These are phyloP conservation scores for Pyrenophora seminiperda DNA, from an alignment of 2,329 filamentous ascomycete genomes.

Conservation along the genomic window DNA sequence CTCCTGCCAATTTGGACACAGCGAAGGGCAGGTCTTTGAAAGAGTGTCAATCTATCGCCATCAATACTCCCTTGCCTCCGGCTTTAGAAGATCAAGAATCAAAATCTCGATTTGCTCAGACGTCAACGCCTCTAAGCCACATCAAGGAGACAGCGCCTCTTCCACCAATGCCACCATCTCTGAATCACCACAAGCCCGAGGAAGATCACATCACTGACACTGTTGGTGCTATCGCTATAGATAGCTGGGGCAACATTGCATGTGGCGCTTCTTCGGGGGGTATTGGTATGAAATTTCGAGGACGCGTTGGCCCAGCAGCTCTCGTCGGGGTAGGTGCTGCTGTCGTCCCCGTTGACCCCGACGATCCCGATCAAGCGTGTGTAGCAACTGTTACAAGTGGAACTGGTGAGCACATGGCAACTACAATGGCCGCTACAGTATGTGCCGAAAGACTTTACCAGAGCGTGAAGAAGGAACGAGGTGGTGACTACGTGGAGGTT, in stretches of 20 bases:
- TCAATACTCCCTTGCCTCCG: slow-evolving; percentile 11
- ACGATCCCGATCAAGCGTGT: slow-evolving; percentile 69
- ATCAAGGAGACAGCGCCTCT: slow-evolving; percentile 20
- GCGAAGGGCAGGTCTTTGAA: slow-evolving; percentile 25
- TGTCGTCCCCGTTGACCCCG: slow-evolving; percentile 76
- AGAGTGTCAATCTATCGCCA: slow-evolving; percentile 12
- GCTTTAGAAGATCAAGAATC: background rate
- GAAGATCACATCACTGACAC: slow-evolving; percentile 83
- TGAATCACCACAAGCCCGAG: slow-evolving; percentile 8
- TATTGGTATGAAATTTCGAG: slow-evolving; percentile 97
- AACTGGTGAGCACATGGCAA: slow-evolving; percentile 97
- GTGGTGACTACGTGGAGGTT: slow-evolving; percentile 67
- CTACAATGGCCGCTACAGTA: slow-evolving; percentile 84
- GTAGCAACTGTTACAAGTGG: slow-evolving; percentile 90
- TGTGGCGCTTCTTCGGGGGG: slow-evolving; percentile 95
- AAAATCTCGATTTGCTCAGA: slow-evolving; percentile 2
- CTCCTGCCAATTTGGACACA: slow-evolving; percentile 29
- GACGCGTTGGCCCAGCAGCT: slow-evolving; percentile 88
- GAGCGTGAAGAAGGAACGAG: slow-evolving; percentile 63
- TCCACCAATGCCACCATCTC: slow-evolving; percentile 5
- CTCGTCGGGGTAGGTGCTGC: slow-evolving; percentile 90
- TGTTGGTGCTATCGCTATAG: slow-evolving; percentile 92
- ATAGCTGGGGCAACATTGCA: slow-evolving; percentile 83
- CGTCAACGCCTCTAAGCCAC: slow-evolving; percentile 19
- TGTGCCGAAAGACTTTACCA: slow-evolving; percentile 86